A percentile compares a stretch with the other conserved stretches of the same genome.
These are phyloP conservation scores for Nitzschia putrida DNA, from an alignment of 108 stramenopile species.

Conservation along the genomic window DNA sequence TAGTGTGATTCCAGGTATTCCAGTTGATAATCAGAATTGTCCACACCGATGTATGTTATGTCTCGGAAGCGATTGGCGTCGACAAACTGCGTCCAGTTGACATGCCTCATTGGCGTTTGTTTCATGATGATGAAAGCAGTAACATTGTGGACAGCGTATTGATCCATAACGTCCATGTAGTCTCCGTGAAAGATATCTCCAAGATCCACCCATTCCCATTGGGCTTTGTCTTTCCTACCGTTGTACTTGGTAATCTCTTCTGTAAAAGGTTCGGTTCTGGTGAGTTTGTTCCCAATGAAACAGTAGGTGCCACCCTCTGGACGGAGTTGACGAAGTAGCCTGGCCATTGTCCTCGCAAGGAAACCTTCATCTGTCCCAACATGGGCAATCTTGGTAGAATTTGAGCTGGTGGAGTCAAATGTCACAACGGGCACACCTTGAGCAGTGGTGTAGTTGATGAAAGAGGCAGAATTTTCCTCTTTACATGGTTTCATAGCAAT, in stretches of 20 bases:
- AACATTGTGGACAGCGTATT: neutral
- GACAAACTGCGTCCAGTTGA: constrained; percentile 27
- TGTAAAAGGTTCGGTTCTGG: neutral
- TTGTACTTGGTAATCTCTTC: constrained; percentile 12
- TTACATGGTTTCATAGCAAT: constrained; percentile 2
- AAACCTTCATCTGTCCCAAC: constrained; percentile 44
- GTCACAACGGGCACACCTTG: constrained; percentile 19
- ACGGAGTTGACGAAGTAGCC: constrained; percentile 30
- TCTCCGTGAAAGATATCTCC: neutral
- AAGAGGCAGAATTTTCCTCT: neutral
- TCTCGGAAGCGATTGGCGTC: constrained; percentile 14
- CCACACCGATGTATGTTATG: constrained; percentile 26
- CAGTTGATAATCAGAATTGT: constrained; percentile 28
- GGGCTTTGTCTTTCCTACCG: neutral
- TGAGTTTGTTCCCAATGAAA: constrained; percentile 2
- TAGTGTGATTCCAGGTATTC: constrained; percentile 27
- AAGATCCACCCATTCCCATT: constrained; percentile 12
- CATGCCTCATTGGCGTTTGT: constrained; percentile 24
- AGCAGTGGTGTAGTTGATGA: neutral
- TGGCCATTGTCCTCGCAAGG: constrained; percentile 36
- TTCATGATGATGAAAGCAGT: constrained; percentile 14
- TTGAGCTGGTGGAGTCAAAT: constrained; percentile 7
- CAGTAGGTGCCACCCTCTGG: constrained; percentile 43
- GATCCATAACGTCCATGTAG: neutral
- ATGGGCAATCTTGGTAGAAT: constrained; percentile 15